A percentile compares a stretch with the other conserved stretches of the same genome.
Conservation (phyloP, 768 basidiomycete species). For the Pleurotus giganteus region DNA sequence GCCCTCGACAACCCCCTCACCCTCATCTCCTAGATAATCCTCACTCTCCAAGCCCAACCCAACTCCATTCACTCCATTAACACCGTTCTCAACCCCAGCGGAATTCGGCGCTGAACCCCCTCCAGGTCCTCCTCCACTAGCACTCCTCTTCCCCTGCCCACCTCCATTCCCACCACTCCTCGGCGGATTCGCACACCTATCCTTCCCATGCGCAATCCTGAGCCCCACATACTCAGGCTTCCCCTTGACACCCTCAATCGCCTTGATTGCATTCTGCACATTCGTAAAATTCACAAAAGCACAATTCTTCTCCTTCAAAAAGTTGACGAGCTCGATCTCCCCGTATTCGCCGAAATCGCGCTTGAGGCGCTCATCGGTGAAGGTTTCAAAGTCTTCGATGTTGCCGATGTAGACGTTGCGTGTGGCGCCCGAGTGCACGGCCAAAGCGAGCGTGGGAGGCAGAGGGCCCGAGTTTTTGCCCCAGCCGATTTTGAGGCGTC, state of each 20-base stretch:
- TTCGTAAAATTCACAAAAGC: constrained; percentile 97
- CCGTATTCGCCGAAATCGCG: constrained; percentile 95
- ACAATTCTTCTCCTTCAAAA: constrained; percentile 94
- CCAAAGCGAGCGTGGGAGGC: constrained; percentile 78
- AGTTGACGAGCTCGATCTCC: constrained; percentile 96
- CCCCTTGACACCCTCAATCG: constrained; percentile 93
- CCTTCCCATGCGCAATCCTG: constrained; percentile 93
- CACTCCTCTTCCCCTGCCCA: constrained; percentile 45
- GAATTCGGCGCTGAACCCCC: constrained; percentile 24
- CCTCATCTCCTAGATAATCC: background rate
- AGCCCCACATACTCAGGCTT: constrained; percentile 88
- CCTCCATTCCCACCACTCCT: constrained; percentile 67
- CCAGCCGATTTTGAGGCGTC: constrained; percentile 96
- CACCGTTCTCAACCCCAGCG: constrained; percentile 15
- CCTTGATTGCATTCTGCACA: constrained; percentile 94
- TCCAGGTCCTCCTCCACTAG: constrained; percentile 32
- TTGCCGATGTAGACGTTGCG: constrained; percentile 96
- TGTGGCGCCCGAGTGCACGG: constrained; percentile 90
- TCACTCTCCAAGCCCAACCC: constrained; percentile 12
- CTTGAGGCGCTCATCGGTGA: constrained; percentile 86
- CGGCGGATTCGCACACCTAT: constrained; percentile 92
- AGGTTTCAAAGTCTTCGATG: constrained; percentile 92
- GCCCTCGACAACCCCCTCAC: background rate
- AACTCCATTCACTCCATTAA: constrained; percentile 12
- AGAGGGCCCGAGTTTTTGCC: constrained; percentile 93